phyloP scores from a whole-genome alignment of 768 basidiomycete genomes.

The Trametes cinnabarina region DNA sequence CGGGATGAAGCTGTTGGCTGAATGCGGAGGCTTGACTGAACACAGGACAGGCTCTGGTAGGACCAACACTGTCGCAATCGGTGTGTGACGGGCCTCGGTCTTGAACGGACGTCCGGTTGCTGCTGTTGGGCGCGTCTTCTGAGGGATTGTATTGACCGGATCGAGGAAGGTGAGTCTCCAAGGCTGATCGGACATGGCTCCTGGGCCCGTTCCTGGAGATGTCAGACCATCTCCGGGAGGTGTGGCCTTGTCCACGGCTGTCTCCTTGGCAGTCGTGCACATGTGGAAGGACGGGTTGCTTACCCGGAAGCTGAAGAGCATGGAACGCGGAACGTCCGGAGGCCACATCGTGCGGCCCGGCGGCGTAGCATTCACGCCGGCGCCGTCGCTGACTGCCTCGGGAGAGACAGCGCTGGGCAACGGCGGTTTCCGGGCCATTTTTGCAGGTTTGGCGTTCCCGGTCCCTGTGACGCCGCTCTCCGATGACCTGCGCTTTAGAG shows the following conservation, averaged over 20 bases:
- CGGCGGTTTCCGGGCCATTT: background rate
- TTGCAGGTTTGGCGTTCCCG: background rate
- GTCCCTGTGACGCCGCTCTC: background rate
- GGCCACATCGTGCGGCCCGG: conserved; percentile 3
- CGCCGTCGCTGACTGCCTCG: background rate
- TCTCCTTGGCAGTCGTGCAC: background rate
- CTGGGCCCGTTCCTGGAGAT: background rate
- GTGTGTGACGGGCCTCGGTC: too few species aligned
- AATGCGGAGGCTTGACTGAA: background rate
- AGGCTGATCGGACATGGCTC: conserved; percentile 12
- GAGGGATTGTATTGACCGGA: background rate
- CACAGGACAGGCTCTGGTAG: too few species aligned
- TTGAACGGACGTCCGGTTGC: too few species aligned
- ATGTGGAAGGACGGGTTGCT: background rate
- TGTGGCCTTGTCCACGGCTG: background rate
- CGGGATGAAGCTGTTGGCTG: background rate
- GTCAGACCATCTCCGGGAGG: background rate
- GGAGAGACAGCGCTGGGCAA: background rate
- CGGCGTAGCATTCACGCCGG: background rate
- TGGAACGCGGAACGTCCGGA: conserved; percentile 10
- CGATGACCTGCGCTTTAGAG: conserved; percentile 6
- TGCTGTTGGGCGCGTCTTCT: too few species aligned
- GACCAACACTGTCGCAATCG: too few species aligned
- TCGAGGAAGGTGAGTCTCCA: conserved; percentile 4
- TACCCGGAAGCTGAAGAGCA: conserved; percentile 10